phyloP scores from a whole-genome alignment of 352 stramenopile genomes.

The Pythium coloratum region DNA sequence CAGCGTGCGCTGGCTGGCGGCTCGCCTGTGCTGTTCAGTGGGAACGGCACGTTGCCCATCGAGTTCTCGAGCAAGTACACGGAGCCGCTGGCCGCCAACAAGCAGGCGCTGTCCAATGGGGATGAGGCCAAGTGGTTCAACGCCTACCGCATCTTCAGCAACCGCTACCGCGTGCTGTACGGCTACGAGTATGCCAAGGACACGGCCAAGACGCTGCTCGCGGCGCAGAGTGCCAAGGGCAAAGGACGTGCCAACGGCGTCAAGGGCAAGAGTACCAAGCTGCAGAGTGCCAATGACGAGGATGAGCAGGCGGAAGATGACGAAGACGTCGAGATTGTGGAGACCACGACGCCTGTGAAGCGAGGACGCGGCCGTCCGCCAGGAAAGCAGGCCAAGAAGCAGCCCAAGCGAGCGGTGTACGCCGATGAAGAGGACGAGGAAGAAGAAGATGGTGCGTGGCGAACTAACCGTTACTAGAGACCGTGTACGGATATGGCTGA shows the following conservation, averaged over 20 bases:
- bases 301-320: slow-evolving; percentile 26
- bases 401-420: slow-evolving; percentile 7
- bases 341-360: slow-evolving; percentile 13
- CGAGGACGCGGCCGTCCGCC: slow-evolving; percentile 23
- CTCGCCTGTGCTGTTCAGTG: slow-evolving; percentile 68
- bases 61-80: slow-evolving; percentile 80
- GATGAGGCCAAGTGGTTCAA: slow-evolving; percentile 59
- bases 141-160: slow-evolving; percentile 70
- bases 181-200: slow-evolving; percentile 31
- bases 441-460: slow-evolving; percentile 7
- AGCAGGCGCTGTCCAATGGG: slow-evolving; percentile 35
- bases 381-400: slow-evolving; percentile 29
- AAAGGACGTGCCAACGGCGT: slow-evolving; percentile 4
- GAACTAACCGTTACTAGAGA: no score
- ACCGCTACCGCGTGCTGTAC: slow-evolving; percentile 33
- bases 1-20: slow-evolving; percentile 68
- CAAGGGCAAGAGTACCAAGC: not conserved
- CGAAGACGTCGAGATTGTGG: slow-evolving; percentile 32
- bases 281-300: not conserved
- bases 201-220: slow-evolving; percentile 18
- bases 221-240: slow-evolving; percentile 19
- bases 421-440: slow-evolving; percentile 2
- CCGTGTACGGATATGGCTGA: not conserved
- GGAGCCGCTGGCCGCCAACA: slow-evolving; percentile 44
- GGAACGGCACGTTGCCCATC: slow-evolving; percentile 64